These are phyloP conservation scores for Entonaema liquescens DNA, from an alignment of 495 filamentous ascomycete genomes.

Conservation along the genomic window DNA sequence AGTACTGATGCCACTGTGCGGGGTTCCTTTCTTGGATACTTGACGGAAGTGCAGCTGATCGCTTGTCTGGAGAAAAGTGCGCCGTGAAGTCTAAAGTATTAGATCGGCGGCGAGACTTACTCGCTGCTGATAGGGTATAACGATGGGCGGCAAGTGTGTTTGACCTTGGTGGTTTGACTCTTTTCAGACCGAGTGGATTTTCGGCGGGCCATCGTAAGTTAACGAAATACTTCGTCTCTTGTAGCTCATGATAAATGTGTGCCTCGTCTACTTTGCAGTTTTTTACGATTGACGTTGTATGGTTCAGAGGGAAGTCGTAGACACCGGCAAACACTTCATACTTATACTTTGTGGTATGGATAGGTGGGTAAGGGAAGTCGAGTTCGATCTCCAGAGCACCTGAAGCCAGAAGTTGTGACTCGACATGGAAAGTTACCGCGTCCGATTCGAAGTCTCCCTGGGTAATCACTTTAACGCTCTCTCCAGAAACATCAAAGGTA, in stretches of 20 bases:
- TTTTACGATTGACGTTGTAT: conserved; percentile 36
- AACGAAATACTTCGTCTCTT: conserved; percentile 50
- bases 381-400: conserved; percentile 50
- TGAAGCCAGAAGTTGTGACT: conserved; percentile 43
- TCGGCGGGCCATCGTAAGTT: conserved; percentile 47
- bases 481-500: conserved; percentile 44
- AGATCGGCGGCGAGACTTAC: conserved; percentile 12
- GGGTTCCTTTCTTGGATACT: conserved; percentile 25
- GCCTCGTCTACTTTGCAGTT: conserved; percentile 27
- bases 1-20: conserved; percentile 53
- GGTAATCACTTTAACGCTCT: conserved; percentile 46
- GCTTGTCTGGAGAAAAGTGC: conserved; percentile 33
- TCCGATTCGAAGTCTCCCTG: conserved; percentile 50
- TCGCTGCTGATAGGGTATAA: conserved; percentile 22
- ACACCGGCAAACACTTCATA: conserved; percentile 50
- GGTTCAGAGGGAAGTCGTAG: conserved; percentile 43
- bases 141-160: conserved; percentile 29
- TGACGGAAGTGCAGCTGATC: conserved; percentile 24
- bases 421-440: conserved; percentile 49
- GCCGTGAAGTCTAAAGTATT: conserved; percentile 34
- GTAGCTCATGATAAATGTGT: conserved; percentile 48
- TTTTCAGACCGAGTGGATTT: conserved; percentile 35
- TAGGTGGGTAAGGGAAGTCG: conserved; percentile 53
- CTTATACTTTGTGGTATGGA: conserved; percentile 45
- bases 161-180: conserved; percentile 28